Conservation (phyloP, 2,329 filamentous ascomycete genomes). For the Talaromyces piceae region DNA sequence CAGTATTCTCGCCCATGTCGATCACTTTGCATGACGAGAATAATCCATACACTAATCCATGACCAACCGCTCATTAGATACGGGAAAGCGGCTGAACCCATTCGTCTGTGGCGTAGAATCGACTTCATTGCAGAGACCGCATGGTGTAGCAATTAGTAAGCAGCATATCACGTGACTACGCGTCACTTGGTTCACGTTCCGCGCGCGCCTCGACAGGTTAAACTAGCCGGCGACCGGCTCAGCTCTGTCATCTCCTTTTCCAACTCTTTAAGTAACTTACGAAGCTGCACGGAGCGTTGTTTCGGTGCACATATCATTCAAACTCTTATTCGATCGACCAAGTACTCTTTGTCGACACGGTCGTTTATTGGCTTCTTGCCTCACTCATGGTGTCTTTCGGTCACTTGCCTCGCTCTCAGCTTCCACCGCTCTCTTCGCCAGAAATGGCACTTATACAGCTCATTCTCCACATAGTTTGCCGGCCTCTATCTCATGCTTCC, state of each 20-base stretch:
- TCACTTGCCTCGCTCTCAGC: slow-evolving; percentile 12
- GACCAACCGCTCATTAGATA: neutral
- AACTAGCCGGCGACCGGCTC: neutral
- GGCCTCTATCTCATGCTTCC: slow-evolving; percentile 56
- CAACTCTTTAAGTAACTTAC: slow-evolving; percentile 4
- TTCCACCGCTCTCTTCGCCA: slow-evolving; percentile 32
- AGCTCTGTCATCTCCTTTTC: neutral
- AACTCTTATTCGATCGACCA: neutral
- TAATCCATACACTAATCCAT: slow-evolving; percentile 1
- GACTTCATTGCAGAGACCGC: neutral
- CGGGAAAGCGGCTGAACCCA: neutral
- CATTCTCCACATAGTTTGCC: slow-evolving; percentile 76
- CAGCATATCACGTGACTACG: slow-evolving; percentile 1
- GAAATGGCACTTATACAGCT: slow-evolving; percentile 47
- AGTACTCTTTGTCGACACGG: slow-evolving; percentile 1
- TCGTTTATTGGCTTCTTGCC: slow-evolving; percentile 10
- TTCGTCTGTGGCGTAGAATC: neutral
- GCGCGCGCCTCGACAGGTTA: slow-evolving; percentile 1
- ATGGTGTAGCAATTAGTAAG: neutral
- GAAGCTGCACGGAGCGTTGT: slow-evolving; percentile 1
- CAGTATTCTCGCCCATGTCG: slow-evolving; percentile 23
- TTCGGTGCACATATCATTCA: neutral
- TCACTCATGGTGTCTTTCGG: slow-evolving; percentile 5
- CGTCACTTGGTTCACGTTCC: slow-evolving; percentile 3
- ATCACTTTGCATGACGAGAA: slow-evolving; percentile 1